A percentile compares a stretch with the other conserved stretches of the same genome.
Evolutionary conservation across 192 early-diverging fungal species (phyloP).

Genomic region (Rhizoclosmatium sp.): DNA sequence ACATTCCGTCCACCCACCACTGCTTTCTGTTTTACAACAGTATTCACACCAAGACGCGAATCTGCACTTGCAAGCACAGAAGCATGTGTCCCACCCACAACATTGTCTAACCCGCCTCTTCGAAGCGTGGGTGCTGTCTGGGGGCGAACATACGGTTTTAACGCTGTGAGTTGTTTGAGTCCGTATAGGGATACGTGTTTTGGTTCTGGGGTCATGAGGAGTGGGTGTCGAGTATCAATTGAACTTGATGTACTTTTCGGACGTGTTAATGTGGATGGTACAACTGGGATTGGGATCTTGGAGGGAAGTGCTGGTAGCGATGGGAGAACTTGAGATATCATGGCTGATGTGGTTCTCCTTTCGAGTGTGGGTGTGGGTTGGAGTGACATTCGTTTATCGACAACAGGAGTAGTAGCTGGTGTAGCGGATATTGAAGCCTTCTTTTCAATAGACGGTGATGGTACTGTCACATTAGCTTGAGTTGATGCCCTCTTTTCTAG

Average conservation of each 20-base stretch:
- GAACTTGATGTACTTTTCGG: background rate
- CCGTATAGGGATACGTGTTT: background rate
- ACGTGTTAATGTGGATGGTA: background rate
- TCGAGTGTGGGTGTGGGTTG: background rate
- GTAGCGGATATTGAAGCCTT: background rate
- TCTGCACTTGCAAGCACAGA: too few species aligned
- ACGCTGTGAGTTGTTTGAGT: background rate
- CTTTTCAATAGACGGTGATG: too few species aligned
- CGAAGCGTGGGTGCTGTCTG: too few species aligned
- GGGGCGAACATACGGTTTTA: too few species aligned
- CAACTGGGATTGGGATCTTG: background rate
- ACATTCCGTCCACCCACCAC: too few species aligned
- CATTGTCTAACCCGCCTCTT: too few species aligned
- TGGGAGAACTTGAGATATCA: background rate
- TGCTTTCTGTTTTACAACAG: too few species aligned
- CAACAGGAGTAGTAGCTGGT: background rate
- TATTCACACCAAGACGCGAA: too few species aligned
- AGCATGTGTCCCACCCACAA: too few species aligned
- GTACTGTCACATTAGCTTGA: too few species aligned
- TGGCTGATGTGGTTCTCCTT: background rate
- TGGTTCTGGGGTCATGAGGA: background rate
- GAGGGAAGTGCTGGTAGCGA: background rate
- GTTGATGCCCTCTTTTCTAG: too few species aligned
- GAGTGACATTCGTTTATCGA: background rate
- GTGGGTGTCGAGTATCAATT: background rate